Conservation (phyloP, 208 protist species). For the Acanthamoeba lenticulata region DNA sequence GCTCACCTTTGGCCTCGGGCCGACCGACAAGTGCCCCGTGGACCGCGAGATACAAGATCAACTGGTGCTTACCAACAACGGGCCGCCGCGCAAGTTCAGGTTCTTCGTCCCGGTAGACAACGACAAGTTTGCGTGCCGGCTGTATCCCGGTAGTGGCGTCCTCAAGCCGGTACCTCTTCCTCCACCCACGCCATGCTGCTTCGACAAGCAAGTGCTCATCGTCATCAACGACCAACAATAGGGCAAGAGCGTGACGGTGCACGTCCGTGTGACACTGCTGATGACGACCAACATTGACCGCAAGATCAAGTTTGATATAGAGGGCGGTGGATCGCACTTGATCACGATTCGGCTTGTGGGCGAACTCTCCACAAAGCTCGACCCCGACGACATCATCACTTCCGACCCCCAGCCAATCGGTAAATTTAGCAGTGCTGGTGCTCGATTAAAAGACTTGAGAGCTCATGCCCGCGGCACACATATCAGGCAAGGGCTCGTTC, state of each 20-base stretch:
- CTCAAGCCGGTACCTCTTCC: neutral
- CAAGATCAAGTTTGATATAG: constrained; percentile 43
- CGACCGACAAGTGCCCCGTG: neutral
- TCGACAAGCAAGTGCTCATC: neutral
- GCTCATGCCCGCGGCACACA: neutral
- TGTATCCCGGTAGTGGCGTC: constrained; percentile 14
- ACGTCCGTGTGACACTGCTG: constrained; percentile 30
- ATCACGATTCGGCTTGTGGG: constrained; percentile 30
- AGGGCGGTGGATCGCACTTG: constrained; percentile 22
- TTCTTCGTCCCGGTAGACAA: constrained; percentile 60
- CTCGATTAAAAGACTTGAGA: neutral
- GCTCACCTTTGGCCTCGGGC: constrained; percentile 35
- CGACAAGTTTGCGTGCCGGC: constrained; percentile 36
- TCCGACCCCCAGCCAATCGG: constrained; percentile 4
- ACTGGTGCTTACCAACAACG: constrained; percentile 41
- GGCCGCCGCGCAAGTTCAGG: constrained; percentile 38
- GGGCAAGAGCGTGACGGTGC: constrained; percentile 6
- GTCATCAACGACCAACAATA: neutral
- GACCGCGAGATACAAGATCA: constrained; percentile 13
- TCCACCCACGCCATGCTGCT: neutral
- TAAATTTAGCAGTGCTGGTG: too few relatives aligned
- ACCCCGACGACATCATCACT: constrained; percentile 63
- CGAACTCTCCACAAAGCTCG: constrained; percentile 39
- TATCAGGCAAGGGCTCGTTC: neutral
- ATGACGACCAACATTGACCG: constrained; percentile 21